Base-by-base conservation (phyloP, 2,329 filamentous ascomycete species). In the Xylariaceae sp. region DNA sequence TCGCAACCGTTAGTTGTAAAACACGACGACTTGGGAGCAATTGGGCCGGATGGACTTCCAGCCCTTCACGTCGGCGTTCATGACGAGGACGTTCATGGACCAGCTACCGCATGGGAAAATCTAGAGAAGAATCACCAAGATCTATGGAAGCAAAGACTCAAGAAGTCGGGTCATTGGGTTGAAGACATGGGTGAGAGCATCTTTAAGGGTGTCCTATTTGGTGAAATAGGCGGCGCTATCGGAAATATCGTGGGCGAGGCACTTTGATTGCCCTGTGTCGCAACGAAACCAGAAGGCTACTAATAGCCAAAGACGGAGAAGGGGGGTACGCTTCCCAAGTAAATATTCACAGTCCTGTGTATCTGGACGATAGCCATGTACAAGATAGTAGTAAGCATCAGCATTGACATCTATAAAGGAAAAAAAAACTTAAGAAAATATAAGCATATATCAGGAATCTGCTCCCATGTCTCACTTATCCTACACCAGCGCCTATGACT, bases 191-290 rank as follows among this genome's bases (percentile, higher is more conserved):
- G 89, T 2, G 90, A 93, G 75, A 80, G 78, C 8, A 82, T 94
- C 24, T 81, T 95, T 62, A 85, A 86, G 72, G 88, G 89, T 2
- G 82, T 95, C 26, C 75, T 95, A 58, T 95, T 95, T 72, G 83
- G 85, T 16, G 82, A 91, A 72, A 77, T 90, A 59, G 88, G 82
- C 1, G 87, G 82, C 2, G 74, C 79, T 45, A 82, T 89, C 13
- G 81, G 84, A 4, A 75, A 73, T 24, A 76, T 79, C 40, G 74
- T 82, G 46, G 75, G 68, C 29, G 75, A 69, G 52, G 68, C 66
- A 64, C 49, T 78, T 65, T 70, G 52, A 64, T 41, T 33, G 30
- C 29, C 30, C 27, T 15, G 42, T 41, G 4, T 48, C 24, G 32
- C 49, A 21, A 21, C 40, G 24, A 48, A 30, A 41, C 40, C 9